These are phyloP conservation scores for Obba rivulosa DNA, from an alignment of 768 basidiomycete species.

Conservation along the genomic window DNA sequence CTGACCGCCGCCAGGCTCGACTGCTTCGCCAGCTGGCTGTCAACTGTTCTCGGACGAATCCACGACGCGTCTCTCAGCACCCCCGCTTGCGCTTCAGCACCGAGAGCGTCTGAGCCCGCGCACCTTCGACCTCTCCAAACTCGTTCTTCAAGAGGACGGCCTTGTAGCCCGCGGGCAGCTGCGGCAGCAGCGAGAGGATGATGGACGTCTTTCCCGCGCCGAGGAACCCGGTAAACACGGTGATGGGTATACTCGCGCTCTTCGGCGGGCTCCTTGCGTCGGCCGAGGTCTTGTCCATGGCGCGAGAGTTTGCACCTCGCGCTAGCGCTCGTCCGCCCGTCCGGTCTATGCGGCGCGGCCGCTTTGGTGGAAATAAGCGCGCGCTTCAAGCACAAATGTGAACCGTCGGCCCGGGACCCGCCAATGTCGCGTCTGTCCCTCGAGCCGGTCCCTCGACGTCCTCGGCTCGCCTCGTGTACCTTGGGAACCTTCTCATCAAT, in stretches of 20 bases:
- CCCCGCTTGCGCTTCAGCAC: neutral
- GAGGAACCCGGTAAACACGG: conserved; percentile 93
- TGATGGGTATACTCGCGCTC: conserved; percentile 65
- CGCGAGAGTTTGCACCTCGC: too few relatives aligned
- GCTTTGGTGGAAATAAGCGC: too few relatives aligned
- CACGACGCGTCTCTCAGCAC: neutral
- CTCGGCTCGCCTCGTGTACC: too few relatives aligned
- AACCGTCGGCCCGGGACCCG: too few relatives aligned
- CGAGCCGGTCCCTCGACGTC: too few relatives aligned
- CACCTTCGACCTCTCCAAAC: conserved; percentile 90
- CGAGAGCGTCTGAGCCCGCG: too few relatives aligned
- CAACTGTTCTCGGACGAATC: conserved; percentile 46
- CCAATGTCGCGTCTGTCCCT: too few relatives aligned
- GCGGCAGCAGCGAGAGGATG: conserved; percentile 78
- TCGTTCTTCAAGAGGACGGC: conserved; percentile 94
- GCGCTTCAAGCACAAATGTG: too few relatives aligned
- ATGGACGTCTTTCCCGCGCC: conserved; percentile 78
- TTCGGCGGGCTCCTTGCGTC: neutral
- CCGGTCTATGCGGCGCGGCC: too few relatives aligned
- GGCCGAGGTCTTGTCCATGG: too few relatives aligned
- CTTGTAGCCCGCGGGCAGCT: conserved; percentile 80
- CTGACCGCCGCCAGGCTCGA: conserved; percentile 82
- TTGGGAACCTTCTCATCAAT: too few relatives aligned
- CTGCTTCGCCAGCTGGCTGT: conserved; percentile 85
- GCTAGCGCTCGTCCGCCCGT: too few relatives aligned